Evolutionary conservation across 2,329 filamentous ascomycete species (phyloP).

Genomic region (Cadophora sp.): DNA sequence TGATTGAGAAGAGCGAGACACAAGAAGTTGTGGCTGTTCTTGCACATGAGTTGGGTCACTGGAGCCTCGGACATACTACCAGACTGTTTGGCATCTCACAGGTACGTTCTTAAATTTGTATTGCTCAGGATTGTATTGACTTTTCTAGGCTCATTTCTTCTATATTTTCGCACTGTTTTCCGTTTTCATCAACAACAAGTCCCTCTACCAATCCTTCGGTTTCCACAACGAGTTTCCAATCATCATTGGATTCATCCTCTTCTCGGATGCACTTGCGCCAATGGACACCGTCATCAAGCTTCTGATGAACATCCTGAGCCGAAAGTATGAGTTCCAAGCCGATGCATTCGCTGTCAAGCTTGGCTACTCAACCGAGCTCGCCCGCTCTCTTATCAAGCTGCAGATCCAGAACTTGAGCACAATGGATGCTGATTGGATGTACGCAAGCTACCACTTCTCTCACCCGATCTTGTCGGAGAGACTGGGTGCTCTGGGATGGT

Average conservation of each 20-base stretch:
- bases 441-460: slow-evolving; percentile 97
- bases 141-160: slow-evolving; percentile 81
- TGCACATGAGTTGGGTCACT: slow-evolving; percentile 95
- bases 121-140: slow-evolving; percentile 40
- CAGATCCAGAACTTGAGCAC: slow-evolving; percentile 98
- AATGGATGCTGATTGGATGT: slow-evolving; percentile 99
- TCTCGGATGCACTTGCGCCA: slow-evolving; percentile 93
- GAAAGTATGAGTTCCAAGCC: slow-evolving; percentile 95
- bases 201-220: slow-evolving; percentile 89
- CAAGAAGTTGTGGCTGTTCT: slow-evolving; percentile 94
- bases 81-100: slow-evolving; percentile 87
- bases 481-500: slow-evolving; percentile 89
- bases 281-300: slow-evolving; percentile 96
- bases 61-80: slow-evolving; percentile 94
- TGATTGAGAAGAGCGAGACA: slow-evolving; percentile 92
- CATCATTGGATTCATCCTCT: slow-evolving; percentile 96
- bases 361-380: slow-evolving; percentile 84
- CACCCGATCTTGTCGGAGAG: slow-evolving; percentile 96
- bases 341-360: slow-evolving; percentile 87
- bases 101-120: slow-evolving; percentile 52
- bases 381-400: slow-evolving; percentile 90
- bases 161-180: slow-evolving; percentile 98
- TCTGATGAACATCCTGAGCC: slow-evolving; percentile 92
- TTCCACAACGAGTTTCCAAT: slow-evolving; percentile 85
- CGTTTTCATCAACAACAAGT: slow-evolving; percentile 94